These are phyloP conservation scores for Kwoniella sp. DNA, from an alignment of 768 basidiomycete species.

Conservation along the genomic window DNA sequence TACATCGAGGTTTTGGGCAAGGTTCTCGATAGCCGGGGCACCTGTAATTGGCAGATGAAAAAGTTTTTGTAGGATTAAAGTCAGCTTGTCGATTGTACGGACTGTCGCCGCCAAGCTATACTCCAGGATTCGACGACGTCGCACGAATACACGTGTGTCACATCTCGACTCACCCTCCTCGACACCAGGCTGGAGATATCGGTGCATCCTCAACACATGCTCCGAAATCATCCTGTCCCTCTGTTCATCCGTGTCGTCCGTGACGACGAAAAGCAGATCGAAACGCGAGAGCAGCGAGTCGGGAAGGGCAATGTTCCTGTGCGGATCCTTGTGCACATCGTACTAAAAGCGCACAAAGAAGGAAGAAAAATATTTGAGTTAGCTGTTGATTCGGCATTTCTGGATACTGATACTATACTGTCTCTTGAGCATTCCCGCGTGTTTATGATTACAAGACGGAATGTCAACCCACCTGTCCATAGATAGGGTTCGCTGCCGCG, in stretches of 20 bases:
- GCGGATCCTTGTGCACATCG: conserved; percentile 98
- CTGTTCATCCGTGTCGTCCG: conserved; percentile 94
- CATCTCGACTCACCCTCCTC: conserved; percentile 72
- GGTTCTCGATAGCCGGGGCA: conserved; percentile 80
- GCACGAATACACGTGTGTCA: background rate
- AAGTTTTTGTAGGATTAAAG: background rate
- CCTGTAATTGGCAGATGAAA: conserved; percentile 35
- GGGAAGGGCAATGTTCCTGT: conserved; percentile 96
- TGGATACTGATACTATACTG: too few relatives aligned
- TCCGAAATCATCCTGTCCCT: conserved; percentile 94
- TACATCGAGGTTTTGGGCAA: conserved; percentile 82
- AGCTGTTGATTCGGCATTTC: too few relatives aligned
- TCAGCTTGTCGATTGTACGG: conserved; percentile 5
- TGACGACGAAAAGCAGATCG: conserved; percentile 95
- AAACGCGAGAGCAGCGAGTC: conserved; percentile 98
- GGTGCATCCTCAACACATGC: conserved; percentile 95
- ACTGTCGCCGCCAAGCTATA: background rate
- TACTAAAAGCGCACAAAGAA: conserved; percentile 63
- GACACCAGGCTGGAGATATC: conserved; percentile 91
- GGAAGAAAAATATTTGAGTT: background rate
- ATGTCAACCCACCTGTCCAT: conserved; percentile 72
- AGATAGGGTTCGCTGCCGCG: conserved; percentile 97
- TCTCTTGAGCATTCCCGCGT: too few relatives aligned
- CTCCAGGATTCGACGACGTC: background rate
- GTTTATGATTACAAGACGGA: too few relatives aligned